Evolutionary conservation across 805 yeast genomes (phyloP).

Genomic region (Barnettozyma vustinii): DNA sequence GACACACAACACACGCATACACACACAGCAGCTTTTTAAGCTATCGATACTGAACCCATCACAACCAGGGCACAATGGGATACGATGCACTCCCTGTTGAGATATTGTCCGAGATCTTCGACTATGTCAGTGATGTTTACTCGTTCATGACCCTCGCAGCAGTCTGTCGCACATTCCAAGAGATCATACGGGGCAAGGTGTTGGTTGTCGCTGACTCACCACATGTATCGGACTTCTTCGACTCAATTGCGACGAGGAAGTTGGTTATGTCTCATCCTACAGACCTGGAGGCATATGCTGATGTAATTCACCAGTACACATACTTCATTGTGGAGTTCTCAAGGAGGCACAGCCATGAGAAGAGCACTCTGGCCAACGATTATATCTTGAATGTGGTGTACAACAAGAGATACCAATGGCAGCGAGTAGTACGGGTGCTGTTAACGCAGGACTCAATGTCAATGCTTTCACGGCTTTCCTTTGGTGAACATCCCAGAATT

Average conservation of each 20-base stretch:
- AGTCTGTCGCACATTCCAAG: constrained; percentile 17
- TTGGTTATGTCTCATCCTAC: constrained; percentile 3
- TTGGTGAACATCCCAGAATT: background rate
- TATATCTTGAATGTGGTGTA: constrained; percentile 10
- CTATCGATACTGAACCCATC: too few species aligned
- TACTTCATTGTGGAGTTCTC: constrained; percentile 16
- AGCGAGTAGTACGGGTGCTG: constrained; percentile 14
- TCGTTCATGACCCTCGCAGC: constrained; percentile 9
- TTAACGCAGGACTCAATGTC: constrained; percentile 6
- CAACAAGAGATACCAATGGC: constrained; percentile 1
- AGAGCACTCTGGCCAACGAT: constrained; percentile 5
- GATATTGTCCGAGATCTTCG: constrained; percentile 12
- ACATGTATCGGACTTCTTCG: constrained; percentile 9
- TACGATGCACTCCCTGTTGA: constrained; percentile 17
- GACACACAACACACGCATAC: background rate
- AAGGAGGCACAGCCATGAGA: background rate
- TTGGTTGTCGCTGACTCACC: constrained; percentile 17
- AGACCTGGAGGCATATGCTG: background rate
- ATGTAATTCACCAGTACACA: constrained; percentile 5
- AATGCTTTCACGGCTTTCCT: background rate
- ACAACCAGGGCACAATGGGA: background rate
- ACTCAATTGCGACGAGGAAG: constrained; percentile 7
- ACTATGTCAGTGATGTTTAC: constrained; percentile 15
- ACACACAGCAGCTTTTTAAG: too few species aligned
- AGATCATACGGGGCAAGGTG: constrained; percentile 13